Evolutionary conservation across 1,284 basidiomycete genomes (phyloP), one percentile per base, ranked within the genome.

Genomic region (Leccinum proximum): DNA sequence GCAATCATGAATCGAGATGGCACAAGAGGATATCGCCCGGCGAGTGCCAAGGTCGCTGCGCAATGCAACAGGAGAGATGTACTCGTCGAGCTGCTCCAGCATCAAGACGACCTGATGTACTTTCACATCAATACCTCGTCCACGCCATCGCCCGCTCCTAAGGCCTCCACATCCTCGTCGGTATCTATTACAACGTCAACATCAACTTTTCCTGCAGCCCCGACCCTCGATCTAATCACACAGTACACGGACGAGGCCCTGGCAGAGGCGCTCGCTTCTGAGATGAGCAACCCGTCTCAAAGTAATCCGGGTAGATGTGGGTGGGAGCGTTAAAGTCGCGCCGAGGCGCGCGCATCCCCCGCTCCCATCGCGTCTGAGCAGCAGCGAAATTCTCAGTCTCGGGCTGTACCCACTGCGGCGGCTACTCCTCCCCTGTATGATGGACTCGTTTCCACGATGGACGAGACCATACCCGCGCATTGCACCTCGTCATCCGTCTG

Each of bases 91-190:
- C 72, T 92, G 38, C 38, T 40, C 38, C 70, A 80, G 65, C 82
- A 88, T 66, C 82, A 90, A 72, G 85, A 88, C 60, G 87, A 91
- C 72, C 88, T 88, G 26, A 26, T 26, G 26, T 26, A 26, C 2
- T 89, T 86, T 75, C 65, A 81, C 60, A 9, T n/a, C 48, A 50
- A 67, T 66, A 58, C 62, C 58, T 65, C 45, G 1, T 4, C 30
- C 9, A 42, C 38, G 3, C 40, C 59, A 40, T 40, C 38, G 2
- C 42, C 53, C 14, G 26, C 14, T 13, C 10, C 14, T 30, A 40
- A 13, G 38, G 13, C 37, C 38, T 3, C 38, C 38, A 40, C 38
- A 40, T 40, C 38, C 38, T 40, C 38, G 38, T 40, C 38, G 14
- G 7, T 40, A 14, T 37, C 50, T 40, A 40, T 40, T 3, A 40